These are phyloP conservation scores for Quercus mongolica DNA, from an alignment of 306 rosid genomes.

Conservation along the genomic window DNA sequence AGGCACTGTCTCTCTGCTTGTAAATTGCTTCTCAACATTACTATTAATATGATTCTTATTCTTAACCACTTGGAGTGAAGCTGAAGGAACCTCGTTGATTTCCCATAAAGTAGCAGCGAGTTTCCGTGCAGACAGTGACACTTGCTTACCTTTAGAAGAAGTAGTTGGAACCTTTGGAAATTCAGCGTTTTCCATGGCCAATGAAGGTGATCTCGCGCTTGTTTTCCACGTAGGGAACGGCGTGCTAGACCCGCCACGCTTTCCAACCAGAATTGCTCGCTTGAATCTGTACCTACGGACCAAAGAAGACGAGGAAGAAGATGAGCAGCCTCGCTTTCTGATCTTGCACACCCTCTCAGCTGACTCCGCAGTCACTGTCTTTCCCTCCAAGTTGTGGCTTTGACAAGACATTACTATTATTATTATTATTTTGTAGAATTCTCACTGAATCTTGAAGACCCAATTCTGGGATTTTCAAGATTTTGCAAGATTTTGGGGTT, in stretches of 20 bases:
- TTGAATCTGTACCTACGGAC: conserved; percentile 50
- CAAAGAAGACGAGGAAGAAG: conserved; percentile 56
- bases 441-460: conserved; percentile 20
- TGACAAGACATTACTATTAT: conserved; percentile 45
- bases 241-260: conserved; percentile 58
- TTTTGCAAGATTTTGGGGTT: conserved; percentile 21
- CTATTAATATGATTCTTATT: not conserved
- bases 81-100: conserved; percentile 46
- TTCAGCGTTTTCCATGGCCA: conserved; percentile 6
- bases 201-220: conserved; percentile 13
- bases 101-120: conserved; percentile 86
- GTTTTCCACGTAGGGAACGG: conserved; percentile 78
- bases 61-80: conserved; percentile 30
- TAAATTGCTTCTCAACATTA: not conserved
- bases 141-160: conserved; percentile 36
- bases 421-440: not conserved
- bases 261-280: conserved; percentile 49
- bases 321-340: conserved; percentile 63
- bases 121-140: conserved; percentile 66
- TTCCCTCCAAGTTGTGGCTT: conserved; percentile 5
- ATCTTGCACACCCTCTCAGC: conserved; percentile 36
- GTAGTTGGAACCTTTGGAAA: conserved; percentile 7
- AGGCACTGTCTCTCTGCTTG: conserved; percentile 29
- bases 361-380: not conserved
- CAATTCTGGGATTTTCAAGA: conserved; percentile 15